Conservation (phyloP, 345 rosid species). For the Pugionium cornutum region DNA sequence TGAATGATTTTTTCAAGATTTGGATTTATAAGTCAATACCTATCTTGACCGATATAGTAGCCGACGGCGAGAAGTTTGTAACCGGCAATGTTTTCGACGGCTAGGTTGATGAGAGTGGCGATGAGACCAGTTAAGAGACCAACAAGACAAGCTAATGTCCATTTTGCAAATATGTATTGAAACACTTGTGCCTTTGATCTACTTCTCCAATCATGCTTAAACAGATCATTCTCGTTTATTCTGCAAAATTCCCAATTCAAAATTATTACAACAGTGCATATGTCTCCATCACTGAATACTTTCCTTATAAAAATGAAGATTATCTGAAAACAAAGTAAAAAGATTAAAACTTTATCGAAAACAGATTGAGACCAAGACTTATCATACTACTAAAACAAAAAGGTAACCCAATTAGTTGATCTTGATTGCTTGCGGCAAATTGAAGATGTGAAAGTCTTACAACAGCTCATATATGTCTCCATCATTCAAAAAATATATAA, state of each 20-base stretch:
- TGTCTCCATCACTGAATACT: slow-evolving; percentile 28
- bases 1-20: background rate
- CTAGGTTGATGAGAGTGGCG: slow-evolving; percentile 83
- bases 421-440: slow-evolving; percentile 28
- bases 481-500: background rate
- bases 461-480: slow-evolving; percentile 15
- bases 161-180: slow-evolving; percentile 78
- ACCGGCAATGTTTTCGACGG: slow-evolving; percentile 94
- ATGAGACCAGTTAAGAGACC: slow-evolving; percentile 83
- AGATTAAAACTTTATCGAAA: background rate
- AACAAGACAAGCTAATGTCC: slow-evolving; percentile 80
- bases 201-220: slow-evolving; percentile 97
- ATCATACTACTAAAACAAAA: slow-evolving; percentile 4
- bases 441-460: slow-evolving; percentile 17
- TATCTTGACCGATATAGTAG: slow-evolving; percentile 53
- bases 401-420: slow-evolving; percentile 18
- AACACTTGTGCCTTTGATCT: slow-evolving; percentile 79
- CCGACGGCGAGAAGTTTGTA: slow-evolving; percentile 86
- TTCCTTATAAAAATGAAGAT: background rate
- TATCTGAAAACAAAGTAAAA: slow-evolving; percentile 19
- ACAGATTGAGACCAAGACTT: slow-evolving; percentile 15
- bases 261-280: slow-evolving; percentile 2
- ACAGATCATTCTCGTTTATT: slow-evolving; percentile 88
- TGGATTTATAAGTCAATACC: slow-evolving; percentile 41
- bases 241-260: slow-evolving; percentile 43